Percentiles rank a stretch among this genome's conserved stretches.
Conservation (phyloP, 2,329 filamentous ascomycete species). For the Aspergillus persii region DNA sequence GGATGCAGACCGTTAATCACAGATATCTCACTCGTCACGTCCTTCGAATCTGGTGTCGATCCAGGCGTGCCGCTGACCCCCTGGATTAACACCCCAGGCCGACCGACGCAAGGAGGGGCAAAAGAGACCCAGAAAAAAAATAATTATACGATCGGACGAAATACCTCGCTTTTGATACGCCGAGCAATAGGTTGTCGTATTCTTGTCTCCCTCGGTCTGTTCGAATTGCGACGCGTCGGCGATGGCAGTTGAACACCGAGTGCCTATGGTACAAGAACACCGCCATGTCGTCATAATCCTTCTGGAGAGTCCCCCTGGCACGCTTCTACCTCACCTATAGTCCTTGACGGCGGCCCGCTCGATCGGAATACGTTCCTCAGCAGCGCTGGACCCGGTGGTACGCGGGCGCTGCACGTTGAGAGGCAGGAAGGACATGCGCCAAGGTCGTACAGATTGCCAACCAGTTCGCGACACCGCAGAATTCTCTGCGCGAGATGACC, state of each 20-base stretch:
- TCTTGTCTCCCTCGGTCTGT: not conserved
- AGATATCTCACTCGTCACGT: not conserved
- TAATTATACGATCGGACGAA: not conserved
- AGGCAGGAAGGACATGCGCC: not conserved
- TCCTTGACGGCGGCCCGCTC: not conserved
- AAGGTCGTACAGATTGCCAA: constrained; percentile 2
- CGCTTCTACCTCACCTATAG: not conserved
- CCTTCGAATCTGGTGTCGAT: not conserved
- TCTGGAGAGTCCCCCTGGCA: not conserved
- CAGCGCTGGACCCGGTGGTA: too few relatives aligned
- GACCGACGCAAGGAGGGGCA: not conserved
- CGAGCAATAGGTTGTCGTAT: not conserved
- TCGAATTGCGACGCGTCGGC: constrained; percentile 1
- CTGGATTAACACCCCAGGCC: not conserved
- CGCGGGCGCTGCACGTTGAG: not conserved
- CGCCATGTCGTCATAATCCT: not conserved
- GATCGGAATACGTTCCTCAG: not conserved
- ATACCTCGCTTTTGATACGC: constrained; percentile 1
- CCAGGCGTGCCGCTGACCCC: not conserved
- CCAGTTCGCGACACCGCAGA: not conserved
- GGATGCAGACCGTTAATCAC: not conserved
- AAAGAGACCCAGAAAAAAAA: not conserved
- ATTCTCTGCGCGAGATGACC: not conserved
- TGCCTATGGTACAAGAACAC: not conserved
- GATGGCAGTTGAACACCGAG: not conserved